Evolutionary conservation across 306 rosid species (phyloP).

Genomic region (Echinosophora koreensis): DNA sequence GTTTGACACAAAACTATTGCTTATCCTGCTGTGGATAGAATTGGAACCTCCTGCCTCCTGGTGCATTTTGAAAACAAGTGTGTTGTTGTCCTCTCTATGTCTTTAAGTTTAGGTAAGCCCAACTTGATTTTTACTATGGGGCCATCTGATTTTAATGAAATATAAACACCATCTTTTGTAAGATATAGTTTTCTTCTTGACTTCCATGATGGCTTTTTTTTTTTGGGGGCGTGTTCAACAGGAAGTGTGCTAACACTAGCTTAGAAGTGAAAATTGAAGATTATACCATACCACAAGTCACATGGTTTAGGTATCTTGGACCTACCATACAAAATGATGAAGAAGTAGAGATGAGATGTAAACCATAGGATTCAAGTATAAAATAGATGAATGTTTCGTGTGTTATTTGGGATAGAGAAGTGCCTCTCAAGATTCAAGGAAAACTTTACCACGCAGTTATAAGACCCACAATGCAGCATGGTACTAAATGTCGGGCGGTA

Average conservation of each 20-base stretch:
- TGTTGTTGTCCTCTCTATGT: conserved; percentile 24
- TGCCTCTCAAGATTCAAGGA: not conserved
- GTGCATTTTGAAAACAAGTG: not conserved
- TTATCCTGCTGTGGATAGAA: conserved; percentile 14
- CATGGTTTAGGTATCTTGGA: too few relatives aligned
- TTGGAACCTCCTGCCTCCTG: conserved; percentile 3
- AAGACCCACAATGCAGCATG: not conserved
- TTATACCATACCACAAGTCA: too few relatives aligned
- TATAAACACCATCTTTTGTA: not conserved
- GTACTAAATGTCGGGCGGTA: too few relatives aligned
- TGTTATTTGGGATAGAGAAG: not conserved
- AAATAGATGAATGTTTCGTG: not conserved
- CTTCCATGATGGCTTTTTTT: not conserved
- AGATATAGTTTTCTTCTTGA: not conserved
- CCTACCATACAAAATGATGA: too few relatives aligned
- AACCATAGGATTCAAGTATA: too few relatives aligned
- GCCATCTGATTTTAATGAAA: conserved; percentile 23
- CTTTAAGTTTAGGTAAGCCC: conserved; percentile 1
- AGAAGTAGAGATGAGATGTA: too few relatives aligned
- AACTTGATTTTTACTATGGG: not conserved
- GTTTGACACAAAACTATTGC: not conserved
- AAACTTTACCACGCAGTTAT: not conserved
- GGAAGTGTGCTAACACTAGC: too few relatives aligned
- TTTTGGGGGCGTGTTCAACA: not conserved
- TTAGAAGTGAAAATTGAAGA: too few relatives aligned